Evolutionary conservation across 495 filamentous ascomycete species (phyloP), one percentile per base, ranked within the genome.

Genomic region (Aspergillus avenaceus): DNA sequence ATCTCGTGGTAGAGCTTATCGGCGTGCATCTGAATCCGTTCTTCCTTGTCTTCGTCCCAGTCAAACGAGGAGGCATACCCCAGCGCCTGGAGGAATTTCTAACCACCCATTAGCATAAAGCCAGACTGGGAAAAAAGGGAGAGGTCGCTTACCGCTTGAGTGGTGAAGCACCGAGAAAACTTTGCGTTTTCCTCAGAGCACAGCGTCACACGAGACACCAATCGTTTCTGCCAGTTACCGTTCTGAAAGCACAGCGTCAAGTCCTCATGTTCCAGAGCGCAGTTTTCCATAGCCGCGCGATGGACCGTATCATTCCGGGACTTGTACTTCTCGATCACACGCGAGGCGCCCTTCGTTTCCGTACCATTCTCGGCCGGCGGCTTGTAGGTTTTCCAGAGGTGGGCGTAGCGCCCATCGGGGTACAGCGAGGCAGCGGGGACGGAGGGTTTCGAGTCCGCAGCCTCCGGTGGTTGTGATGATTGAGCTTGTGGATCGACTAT

Each of bases 21-120:
- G 43, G 90, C 91, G 66, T 95, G 90, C 87, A 98, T 88, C 70
- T 98, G 93, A 52, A 98, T 95, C 47, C 81, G 74, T 71, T 97
- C 93, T 55, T 95, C 87, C 43, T 84, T 77, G 37, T 85, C 85
- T 12, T 63, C 56, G 28, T 81, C 73, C n/a, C 83, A 78, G 12
- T 84, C 73, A 52, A 79, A 75, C 29, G 75, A 76, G 0, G 80
- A 78, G 54, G 95, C 76, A 64, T 96, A 98, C n/a, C 93, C 93
- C 24, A 98, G 70, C 8, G 90, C 88, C 65, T 90, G 89, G 29
- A 98, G 70, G 54, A 97, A 88, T 70, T 90, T 85, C 81, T 91
- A 51, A 34, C 45, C 27, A 45, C 34, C 27, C 25, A 46, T 37
- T 50, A 48, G 24, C 26, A 23, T 5, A 26, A 13, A 26, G 8